Evolutionary conservation across 2,329 filamentous ascomycete genomes (phyloP).

Genomic region (Aureobasidium sp.): DNA sequence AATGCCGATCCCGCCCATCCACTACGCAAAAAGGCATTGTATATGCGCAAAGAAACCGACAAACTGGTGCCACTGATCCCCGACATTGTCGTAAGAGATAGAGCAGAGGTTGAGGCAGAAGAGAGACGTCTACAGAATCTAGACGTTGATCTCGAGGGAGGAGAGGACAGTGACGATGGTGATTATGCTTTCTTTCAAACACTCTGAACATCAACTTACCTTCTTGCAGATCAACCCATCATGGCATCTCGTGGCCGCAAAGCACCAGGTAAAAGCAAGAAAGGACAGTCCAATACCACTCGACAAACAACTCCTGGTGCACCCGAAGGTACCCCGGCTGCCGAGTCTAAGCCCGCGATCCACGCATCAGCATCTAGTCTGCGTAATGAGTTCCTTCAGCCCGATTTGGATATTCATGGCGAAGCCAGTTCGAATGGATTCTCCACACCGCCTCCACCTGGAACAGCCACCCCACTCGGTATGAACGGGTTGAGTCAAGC

Average conservation of each 20-base stretch:
- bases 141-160: constrained; percentile 73
- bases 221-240: constrained; percentile 63
- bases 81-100: constrained; percentile 80
- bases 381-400: constrained; percentile 47
- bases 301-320: constrained; percentile 67
- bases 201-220: not conserved
- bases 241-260: constrained; percentile 95
- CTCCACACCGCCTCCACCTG: constrained; percentile 66
- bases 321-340: constrained; percentile 70
- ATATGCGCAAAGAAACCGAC: constrained; percentile 96
- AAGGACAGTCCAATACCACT: constrained; percentile 50
- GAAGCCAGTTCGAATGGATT: constrained; percentile 80
- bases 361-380: constrained; percentile 43
- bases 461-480: constrained; percentile 69
- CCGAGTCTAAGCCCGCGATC: constrained; percentile 63
- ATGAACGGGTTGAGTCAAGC: constrained; percentile 69
- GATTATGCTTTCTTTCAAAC: constrained; percentile 19
- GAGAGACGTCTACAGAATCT: constrained; percentile 72
- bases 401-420: constrained; percentile 65
- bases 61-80: constrained; percentile 93
- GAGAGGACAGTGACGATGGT: constrained; percentile 83
- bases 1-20: constrained; percentile 86
- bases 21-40: constrained; percentile 83
- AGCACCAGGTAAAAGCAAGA: constrained; percentile 72
- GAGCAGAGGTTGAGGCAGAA: constrained; percentile 77